A percentile compares a stretch with the other conserved stretches of the same genome.
These are phyloP conservation scores for Hsuehochloa calcarea DNA, from an alignment of 176 grass and related monocot species.

Conservation along the genomic window DNA sequence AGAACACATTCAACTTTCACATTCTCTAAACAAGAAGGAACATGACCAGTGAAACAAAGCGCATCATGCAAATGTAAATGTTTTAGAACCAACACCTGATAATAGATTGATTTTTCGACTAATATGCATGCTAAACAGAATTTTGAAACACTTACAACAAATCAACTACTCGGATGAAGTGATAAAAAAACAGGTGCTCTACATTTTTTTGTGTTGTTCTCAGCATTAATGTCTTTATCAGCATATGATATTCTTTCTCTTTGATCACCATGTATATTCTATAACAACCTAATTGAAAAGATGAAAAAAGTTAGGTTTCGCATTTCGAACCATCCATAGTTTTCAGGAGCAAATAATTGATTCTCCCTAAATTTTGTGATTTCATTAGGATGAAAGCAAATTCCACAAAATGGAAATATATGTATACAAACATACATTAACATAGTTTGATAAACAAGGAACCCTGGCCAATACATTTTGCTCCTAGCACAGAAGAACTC, in stretches of 20 bases:
- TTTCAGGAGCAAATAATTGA: not conserved
- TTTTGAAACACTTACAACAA: not conserved
- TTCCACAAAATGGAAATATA: not conserved
- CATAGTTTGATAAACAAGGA: not conserved
- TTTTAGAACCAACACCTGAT: not conserved
- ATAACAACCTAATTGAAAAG: not conserved
- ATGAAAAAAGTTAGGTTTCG: not conserved
- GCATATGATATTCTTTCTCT: not conserved
- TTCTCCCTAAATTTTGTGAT: not conserved
- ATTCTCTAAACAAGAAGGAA: not conserved
- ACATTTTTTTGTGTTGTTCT: not conserved
- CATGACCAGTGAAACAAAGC: not conserved
- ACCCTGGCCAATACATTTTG: conserved; percentile 4
- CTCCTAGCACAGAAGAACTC: not conserved
- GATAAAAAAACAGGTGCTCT: not conserved
- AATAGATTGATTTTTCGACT: not conserved
- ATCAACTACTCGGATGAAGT: not conserved
- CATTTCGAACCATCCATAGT: not conserved
- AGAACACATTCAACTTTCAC: not conserved
- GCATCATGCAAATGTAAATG: not conserved
- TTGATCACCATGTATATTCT: not conserved
- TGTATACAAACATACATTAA: not conserved
- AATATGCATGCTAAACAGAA: not conserved
- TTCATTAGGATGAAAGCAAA: not conserved
- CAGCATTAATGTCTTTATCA: not conserved